Evolutionary conservation across 2,329 filamentous ascomycete genomes (phyloP).

Genomic region (Bipolaris sorokiniana): DNA sequence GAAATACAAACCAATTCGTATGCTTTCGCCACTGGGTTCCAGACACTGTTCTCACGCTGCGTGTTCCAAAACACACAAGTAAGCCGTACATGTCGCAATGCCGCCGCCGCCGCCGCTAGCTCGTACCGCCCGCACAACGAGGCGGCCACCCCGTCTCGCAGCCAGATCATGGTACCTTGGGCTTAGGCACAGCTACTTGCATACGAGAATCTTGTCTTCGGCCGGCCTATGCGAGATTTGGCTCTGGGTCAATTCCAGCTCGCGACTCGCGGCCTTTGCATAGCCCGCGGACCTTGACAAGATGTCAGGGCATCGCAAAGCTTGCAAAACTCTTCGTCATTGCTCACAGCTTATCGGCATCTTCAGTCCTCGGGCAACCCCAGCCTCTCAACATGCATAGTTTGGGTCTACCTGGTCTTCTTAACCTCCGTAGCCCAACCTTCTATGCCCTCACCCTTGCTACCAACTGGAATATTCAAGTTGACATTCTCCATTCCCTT

Average conservation of each 20-base stretch:
- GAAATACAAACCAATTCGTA: background rate
- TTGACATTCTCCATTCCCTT: conserved; percentile 84
- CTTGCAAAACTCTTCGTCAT: conserved; percentile 3
- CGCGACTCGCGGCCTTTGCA: background rate
- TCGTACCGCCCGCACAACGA: background rate
- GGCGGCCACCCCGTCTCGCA: background rate
- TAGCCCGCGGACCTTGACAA: background rate
- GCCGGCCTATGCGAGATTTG: background rate
- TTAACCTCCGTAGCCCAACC: conserved; percentile 87
- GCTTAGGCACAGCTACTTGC: background rate
- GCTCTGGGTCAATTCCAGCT: background rate
- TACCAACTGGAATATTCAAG: conserved; percentile 78
- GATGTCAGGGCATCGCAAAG: background rate
- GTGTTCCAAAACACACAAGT: background rate
- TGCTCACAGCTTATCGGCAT: conserved; percentile 2
- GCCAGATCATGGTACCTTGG: background rate
- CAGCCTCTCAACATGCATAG: background rate
- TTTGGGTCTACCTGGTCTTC: conserved; percentile 57
- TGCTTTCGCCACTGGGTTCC: background rate
- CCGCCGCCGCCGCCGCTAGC: background rate
- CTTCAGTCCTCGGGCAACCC: background rate
- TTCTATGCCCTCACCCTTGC: conserved; percentile 88
- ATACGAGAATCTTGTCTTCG: background rate
- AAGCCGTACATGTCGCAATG: background rate
- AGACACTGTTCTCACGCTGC: background rate